Percentiles rank a stretch among this genome's conserved stretches.
Conservation (phyloP, 768 basidiomycete genomes). For the Trametes coccinea region DNA sequence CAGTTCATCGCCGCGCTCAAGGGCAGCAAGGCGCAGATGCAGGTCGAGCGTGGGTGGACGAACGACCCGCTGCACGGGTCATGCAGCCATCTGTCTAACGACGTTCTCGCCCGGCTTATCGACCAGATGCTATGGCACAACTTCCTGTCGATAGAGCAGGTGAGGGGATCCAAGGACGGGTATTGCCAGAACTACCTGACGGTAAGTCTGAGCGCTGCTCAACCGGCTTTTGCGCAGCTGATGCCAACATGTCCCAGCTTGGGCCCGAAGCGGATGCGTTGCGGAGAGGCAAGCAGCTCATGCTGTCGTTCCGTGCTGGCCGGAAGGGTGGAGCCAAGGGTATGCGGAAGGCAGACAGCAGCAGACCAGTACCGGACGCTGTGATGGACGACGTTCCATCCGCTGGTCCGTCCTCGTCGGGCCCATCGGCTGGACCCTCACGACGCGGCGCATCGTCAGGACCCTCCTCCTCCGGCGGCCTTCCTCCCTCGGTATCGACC, state of each 20-base stretch:
- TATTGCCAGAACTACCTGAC: conserved; percentile 8
- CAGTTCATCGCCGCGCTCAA: conserved; percentile 65
- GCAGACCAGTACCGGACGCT: not conserved
- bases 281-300: not conserved
- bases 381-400: not conserved
- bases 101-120: conserved; percentile 52
- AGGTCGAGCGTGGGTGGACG: conserved; percentile 50
- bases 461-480: not conserved
- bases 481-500: not conserved
- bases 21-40: conserved; percentile 54
- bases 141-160: conserved; percentile 1
- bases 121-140: conserved; percentile 16
- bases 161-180: not conserved
- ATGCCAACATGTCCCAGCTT: not conserved
- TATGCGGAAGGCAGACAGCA: not conserved
- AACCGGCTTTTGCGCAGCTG: not conserved
- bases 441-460: not conserved
- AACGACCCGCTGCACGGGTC: conserved; percentile 52
- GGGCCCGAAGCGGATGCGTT: not conserved
- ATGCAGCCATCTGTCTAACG: conserved; percentile 48
- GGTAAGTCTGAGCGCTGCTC: not conserved
- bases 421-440: not conserved
- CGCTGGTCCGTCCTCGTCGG: not conserved
- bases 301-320: conserved; percentile 1
- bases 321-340: not conserved